phyloP scores from a whole-genome alignment of 2,329 filamentous ascomycete species.

The Penicillium sp. region DNA sequence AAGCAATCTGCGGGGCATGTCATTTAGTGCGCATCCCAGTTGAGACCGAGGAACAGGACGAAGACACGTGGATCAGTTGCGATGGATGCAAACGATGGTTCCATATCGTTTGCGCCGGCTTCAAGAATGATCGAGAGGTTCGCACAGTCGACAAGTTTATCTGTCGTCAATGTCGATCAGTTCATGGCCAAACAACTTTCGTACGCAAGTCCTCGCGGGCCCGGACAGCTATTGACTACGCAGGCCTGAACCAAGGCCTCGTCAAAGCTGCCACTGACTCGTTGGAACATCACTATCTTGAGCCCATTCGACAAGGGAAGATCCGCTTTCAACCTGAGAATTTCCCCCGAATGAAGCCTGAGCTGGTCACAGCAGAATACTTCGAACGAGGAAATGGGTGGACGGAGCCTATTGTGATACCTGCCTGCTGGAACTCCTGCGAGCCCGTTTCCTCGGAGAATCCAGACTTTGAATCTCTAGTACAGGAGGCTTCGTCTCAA shows the following conservation, averaged over 20 bases:
- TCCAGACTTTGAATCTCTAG: slow-evolving; percentile 30
- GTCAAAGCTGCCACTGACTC: slow-evolving; percentile 65
- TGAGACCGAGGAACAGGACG: slow-evolving; percentile 54
- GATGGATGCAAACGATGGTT: slow-evolving; percentile 69
- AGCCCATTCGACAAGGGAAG: slow-evolving; percentile 64
- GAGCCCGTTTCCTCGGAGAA: slow-evolving; percentile 39
- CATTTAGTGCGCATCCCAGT: slow-evolving; percentile 54
- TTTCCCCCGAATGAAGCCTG: slow-evolving; percentile 64
- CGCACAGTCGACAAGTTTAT: slow-evolving; percentile 68
- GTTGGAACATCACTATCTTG: slow-evolving; percentile 66
- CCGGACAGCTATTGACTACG: slow-evolving; percentile 67
- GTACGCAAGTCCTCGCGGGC: slow-evolving; percentile 66
- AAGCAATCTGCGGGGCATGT: slow-evolving; percentile 58
- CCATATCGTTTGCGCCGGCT: slow-evolving; percentile 66
- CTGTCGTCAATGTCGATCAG: slow-evolving; percentile 59
- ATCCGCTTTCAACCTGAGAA: slow-evolving; percentile 61
- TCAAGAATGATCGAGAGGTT: slow-evolving; percentile 63
- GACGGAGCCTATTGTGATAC: slow-evolving; percentile 66
- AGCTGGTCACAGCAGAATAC: slow-evolving; percentile 62
- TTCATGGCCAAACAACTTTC: slow-evolving; percentile 64
- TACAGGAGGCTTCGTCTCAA: slow-evolving; percentile 37
- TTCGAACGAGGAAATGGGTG: slow-evolving; percentile 64
- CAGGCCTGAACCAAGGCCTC: slow-evolving; percentile 65
- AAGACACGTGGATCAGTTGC: slow-evolving; percentile 63
- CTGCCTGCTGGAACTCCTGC: slow-evolving; percentile 60